Conservation (phyloP, 805 yeast genomes). For the Cyberlindnera veronae region DNA sequence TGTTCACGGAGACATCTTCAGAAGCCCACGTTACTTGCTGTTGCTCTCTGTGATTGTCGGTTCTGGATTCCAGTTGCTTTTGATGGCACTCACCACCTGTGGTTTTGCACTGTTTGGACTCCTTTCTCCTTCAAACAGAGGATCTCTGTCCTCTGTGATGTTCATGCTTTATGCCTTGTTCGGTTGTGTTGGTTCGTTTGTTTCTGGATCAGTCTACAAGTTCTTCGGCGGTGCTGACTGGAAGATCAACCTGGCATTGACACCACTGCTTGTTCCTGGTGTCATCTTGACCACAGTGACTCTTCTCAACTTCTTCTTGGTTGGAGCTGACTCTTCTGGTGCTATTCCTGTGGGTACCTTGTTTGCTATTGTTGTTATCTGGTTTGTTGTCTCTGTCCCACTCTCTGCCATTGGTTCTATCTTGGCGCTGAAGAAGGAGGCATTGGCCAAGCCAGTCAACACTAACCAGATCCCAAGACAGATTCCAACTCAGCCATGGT, state of each 20-base stretch:
- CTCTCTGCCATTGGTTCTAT: conserved; percentile 81
- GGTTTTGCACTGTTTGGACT: conserved; percentile 85
- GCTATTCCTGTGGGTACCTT: conserved; percentile 93
- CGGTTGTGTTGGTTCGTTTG: conserved; percentile 80
- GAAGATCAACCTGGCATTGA: conserved; percentile 78
- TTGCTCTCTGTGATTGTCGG: conserved; percentile 79
- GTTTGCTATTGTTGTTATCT: conserved; percentile 71
- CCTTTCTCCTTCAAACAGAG: conserved; percentile 91
- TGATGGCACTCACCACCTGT: conserved; percentile 71
- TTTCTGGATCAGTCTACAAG: conserved; percentile 82
- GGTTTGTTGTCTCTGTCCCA: conserved; percentile 87
- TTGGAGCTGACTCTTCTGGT: conserved; percentile 79
- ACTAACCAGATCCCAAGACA: conserved; percentile 96
- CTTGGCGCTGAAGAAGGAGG: conserved; percentile 60
- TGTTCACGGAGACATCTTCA: conserved; percentile 91
- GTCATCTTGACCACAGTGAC: conserved; percentile 58
- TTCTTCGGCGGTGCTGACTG: conserved; percentile 90
- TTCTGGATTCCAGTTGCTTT: conserved; percentile 78
- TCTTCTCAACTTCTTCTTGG: conserved; percentile 75
- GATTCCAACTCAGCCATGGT: conserved; percentile 88
- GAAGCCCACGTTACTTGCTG: conserved; percentile 72
- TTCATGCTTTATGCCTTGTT: conserved; percentile 77
- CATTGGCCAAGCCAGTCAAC: conserved; percentile 70
- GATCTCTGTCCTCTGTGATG: conserved; percentile 87
- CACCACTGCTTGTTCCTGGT: conserved; percentile 88